A percentile compares a stretch with the other conserved stretches of the same genome.
Evolutionary conservation across 2,329 filamentous ascomycete genomes (phyloP).

Genomic region (Stachybotrys echinatus): DNA sequence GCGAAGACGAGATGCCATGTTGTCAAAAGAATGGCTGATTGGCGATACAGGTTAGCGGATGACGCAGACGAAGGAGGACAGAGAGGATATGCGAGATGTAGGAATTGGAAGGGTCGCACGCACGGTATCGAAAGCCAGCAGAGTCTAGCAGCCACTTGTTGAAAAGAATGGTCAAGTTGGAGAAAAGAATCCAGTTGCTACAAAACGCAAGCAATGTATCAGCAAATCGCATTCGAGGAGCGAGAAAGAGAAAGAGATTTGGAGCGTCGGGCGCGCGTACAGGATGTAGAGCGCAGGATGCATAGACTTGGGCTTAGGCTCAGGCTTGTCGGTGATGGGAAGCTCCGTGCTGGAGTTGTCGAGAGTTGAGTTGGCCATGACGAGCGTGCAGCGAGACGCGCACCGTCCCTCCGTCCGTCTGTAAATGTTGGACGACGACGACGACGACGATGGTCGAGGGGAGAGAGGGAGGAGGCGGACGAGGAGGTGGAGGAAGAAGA

Average conservation of each 20-base stretch:
- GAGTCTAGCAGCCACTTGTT: conserved; percentile 86
- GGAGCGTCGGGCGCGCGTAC: conserved; percentile 12
- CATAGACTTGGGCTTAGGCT: conserved; percentile 12
- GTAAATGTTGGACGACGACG: not conserved
- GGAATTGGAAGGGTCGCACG: not conserved
- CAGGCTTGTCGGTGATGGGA: conserved; percentile 20
- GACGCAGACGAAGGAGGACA: not conserved
- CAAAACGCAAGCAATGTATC: not conserved
- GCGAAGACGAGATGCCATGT: conserved; percentile 66
- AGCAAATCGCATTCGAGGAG: not conserved
- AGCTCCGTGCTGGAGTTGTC: not conserved
- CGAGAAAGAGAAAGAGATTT: not conserved
- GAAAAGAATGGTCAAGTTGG: conserved; percentile 81
- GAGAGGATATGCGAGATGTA: not conserved
- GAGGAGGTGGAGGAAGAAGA: not conserved
- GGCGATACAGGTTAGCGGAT: not conserved
- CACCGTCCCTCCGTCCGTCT: not conserved
- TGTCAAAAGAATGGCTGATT: conserved; percentile 50
- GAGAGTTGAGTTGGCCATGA: not conserved
- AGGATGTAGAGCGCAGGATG: conserved; percentile 28
- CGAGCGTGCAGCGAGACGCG: not conserved
- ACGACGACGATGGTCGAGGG: not conserved
- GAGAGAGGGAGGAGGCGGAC: not conserved
- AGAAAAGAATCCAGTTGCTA: conserved; percentile 76
- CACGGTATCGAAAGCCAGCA: conserved; percentile 60